A percentile compares a stretch with the other conserved stretches of the same genome.
Evolutionary conservation across 2,329 filamentous ascomycete species (phyloP).

Genomic region (Colletotrichum phormii): DNA sequence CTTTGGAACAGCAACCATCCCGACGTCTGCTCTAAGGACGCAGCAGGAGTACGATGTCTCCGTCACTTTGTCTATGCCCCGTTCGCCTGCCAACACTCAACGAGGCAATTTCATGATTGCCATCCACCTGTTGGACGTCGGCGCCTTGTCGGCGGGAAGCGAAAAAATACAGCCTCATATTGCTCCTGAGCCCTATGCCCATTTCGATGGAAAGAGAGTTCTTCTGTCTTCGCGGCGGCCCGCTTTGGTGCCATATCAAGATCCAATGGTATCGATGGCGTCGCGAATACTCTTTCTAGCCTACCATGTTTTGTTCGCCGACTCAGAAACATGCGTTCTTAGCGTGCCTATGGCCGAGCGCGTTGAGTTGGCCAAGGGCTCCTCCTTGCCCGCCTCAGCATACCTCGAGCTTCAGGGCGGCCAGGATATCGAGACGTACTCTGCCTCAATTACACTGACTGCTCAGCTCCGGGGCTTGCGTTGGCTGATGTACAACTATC

Average conservation of each 20-base stretch:
- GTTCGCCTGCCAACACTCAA: slow-evolving; percentile 78
- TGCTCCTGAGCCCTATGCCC: slow-evolving; percentile 43
- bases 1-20: slow-evolving; percentile 61
- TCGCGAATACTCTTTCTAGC: slow-evolving; percentile 73
- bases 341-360: slow-evolving; percentile 79
- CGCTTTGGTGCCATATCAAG: slow-evolving; percentile 83
- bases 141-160: slow-evolving; percentile 41
- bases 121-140: slow-evolving; percentile 72
- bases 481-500: slow-evolving; percentile 90
- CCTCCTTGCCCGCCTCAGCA: slow-evolving; percentile 57
- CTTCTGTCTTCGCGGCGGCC: slow-evolving; percentile 77
- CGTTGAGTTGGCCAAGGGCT: slow-evolving; percentile 67
- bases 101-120: slow-evolving; percentile 96
- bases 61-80: slow-evolving; percentile 80
- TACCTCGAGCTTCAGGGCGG: slow-evolving; percentile 76
- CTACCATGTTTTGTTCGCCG: slow-evolving; percentile 76
- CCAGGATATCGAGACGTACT: slow-evolving; percentile 81
- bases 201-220: slow-evolving; percentile 54
- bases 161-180: slow-evolving; percentile 33
- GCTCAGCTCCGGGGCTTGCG: slow-evolving; percentile 82
- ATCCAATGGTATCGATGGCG: slow-evolving; percentile 73
- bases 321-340: slow-evolving; percentile 72
- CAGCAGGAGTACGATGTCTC: slow-evolving; percentile 88
- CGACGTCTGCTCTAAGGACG: slow-evolving; percentile 67
- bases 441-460: slow-evolving; percentile 73